Percentiles rank a stretch among this genome's conserved stretches.
Evolutionary conservation across 805 yeast genomes (phyloP).

Genomic region (Cyberlindnera amylophila): DNA sequence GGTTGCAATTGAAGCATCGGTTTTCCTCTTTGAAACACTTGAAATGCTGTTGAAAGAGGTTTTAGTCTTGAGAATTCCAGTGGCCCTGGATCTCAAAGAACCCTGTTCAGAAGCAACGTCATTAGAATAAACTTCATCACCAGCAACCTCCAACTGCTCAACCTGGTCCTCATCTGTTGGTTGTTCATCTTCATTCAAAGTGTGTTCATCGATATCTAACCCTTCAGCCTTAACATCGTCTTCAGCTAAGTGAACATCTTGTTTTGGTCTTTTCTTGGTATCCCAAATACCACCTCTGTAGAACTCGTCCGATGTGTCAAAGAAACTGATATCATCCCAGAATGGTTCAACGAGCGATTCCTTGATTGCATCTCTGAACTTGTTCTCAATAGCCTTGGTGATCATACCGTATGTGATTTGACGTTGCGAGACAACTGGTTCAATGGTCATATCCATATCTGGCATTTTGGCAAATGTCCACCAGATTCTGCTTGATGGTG

Average conservation of each 20-base stretch:
- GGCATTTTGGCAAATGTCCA: conserved; percentile 84
- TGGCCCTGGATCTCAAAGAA: conserved; percentile 16
- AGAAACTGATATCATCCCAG: conserved; percentile 84
- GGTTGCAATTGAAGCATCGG: conserved; percentile 22
- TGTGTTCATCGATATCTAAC: not conserved
- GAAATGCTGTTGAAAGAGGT: conserved; percentile 6
- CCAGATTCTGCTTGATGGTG: conserved; percentile 91
- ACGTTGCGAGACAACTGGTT: conserved; percentile 87
- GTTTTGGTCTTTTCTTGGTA: conserved; percentile 27
- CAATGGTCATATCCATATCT: conserved; percentile 65
- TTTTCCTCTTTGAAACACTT: conserved; percentile 14
- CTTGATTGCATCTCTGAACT: conserved; percentile 71
- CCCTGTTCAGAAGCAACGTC: conserved; percentile 11
- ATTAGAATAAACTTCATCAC: conserved; percentile 1
- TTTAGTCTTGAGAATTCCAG: conserved; percentile 1
- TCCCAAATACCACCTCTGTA: conserved; percentile 97
- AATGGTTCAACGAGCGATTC: conserved; percentile 81
- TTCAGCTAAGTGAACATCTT: conserved; percentile 3
- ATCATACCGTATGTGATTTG: conserved; percentile 74
- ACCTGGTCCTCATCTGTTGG: no score
- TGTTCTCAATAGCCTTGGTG: conserved; percentile 74
- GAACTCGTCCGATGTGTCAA: conserved; percentile 57
- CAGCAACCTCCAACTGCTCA: no score
- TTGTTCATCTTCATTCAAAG: not conserved
- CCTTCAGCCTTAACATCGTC: not conserved